Conservation (phyloP, 2,329 filamentous ascomycete species). For the Ascochyta rabiei region DNA sequence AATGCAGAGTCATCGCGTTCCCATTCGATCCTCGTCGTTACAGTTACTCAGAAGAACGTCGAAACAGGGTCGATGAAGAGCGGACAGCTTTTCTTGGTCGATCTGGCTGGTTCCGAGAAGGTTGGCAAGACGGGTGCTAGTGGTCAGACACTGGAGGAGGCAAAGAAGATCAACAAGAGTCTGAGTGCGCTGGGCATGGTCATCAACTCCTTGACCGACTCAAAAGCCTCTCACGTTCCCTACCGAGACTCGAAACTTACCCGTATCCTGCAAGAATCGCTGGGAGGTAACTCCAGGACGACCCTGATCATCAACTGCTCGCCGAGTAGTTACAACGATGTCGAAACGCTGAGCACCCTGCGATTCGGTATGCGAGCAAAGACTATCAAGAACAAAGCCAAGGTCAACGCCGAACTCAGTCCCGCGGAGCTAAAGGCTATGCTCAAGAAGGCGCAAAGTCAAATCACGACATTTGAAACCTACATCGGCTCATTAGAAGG, state of each 20-base stretch:
- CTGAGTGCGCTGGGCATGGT: conserved; percentile 98
- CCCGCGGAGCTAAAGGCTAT: conserved; percentile 92
- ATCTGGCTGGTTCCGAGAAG: conserved; percentile 98
- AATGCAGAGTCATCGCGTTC: conserved; percentile 98
- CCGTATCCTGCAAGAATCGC: conserved; percentile 92
- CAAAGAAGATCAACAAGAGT: conserved; percentile 99
- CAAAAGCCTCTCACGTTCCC: conserved; percentile 93
- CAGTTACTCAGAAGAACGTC: conserved; percentile 95
- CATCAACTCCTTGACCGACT: conserved; percentile 95
- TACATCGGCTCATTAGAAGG: conserved; percentile 84
- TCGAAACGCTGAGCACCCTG: conserved; percentile 88
- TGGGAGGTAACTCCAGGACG: conserved; percentile 97
- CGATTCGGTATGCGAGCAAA: conserved; percentile 96
- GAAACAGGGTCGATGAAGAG: conserved; percentile 96
- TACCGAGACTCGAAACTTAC: conserved; percentile 99
- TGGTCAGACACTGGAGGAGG: conserved; percentile 95
- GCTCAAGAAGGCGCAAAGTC: conserved; percentile 88
- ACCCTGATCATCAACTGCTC: conserved; percentile 99
- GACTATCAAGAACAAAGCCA: conserved; percentile 99
- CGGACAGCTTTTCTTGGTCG: conserved; percentile 94
- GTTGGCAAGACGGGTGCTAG: conserved; percentile 98
- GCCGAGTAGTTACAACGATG: conserved; percentile 97
- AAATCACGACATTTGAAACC: conserved; percentile 84
- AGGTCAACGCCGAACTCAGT: conserved; percentile 98
- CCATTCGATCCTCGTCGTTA: conserved; percentile 97